Evolutionary conservation across 2,329 filamentous ascomycete genomes (phyloP).

Genomic region (Microdochium trichocladiopsis): DNA sequence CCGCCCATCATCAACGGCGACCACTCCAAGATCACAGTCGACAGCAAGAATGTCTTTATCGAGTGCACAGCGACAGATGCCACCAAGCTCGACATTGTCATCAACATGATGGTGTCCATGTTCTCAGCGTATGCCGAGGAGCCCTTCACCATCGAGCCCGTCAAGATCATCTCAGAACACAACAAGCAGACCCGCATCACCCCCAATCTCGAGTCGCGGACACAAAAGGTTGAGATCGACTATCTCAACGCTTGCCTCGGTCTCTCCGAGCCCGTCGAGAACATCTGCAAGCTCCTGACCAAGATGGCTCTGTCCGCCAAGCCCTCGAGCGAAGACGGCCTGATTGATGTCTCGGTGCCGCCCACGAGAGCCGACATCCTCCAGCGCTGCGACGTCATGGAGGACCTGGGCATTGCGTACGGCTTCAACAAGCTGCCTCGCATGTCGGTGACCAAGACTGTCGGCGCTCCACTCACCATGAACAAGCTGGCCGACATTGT

Average conservation of each 20-base stretch:
- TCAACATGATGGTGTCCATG: conserved; percentile 94
- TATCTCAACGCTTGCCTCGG: conserved; percentile 95
- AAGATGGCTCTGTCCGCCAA: conserved; percentile 86
- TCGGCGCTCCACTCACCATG: conserved; percentile 79
- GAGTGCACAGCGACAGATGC: conserved; percentile 94
- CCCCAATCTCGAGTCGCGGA: conserved; percentile 71
- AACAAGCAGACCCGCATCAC: conserved; percentile 77
- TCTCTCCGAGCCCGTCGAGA: conserved; percentile 63
- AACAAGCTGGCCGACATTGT: conserved; percentile 96
- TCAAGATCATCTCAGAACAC: conserved; percentile 87
- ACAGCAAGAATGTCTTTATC: conserved; percentile 92
- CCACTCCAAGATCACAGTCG: conserved; percentile 88
- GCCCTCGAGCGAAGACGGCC: conserved; percentile 62
- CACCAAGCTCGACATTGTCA: conserved; percentile 94
- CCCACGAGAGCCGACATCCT: conserved; percentile 90
- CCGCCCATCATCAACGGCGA: conserved; percentile 97
- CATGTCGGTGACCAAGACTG: conserved; percentile 77
- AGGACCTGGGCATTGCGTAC: conserved; percentile 93
- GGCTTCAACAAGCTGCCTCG: conserved; percentile 95
- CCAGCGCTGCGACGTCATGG: conserved; percentile 97
- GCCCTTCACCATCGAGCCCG: conserved; percentile 86
- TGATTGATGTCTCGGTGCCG: conserved; percentile 77
- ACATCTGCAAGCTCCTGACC: conserved; percentile 71
- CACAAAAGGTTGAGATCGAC: conserved; percentile 75
- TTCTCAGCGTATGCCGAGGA: conserved; percentile 88